phyloP scores from a whole-genome alignment of 2,329 filamentous ascomycete genomes.

The Diplodia seriata region DNA sequence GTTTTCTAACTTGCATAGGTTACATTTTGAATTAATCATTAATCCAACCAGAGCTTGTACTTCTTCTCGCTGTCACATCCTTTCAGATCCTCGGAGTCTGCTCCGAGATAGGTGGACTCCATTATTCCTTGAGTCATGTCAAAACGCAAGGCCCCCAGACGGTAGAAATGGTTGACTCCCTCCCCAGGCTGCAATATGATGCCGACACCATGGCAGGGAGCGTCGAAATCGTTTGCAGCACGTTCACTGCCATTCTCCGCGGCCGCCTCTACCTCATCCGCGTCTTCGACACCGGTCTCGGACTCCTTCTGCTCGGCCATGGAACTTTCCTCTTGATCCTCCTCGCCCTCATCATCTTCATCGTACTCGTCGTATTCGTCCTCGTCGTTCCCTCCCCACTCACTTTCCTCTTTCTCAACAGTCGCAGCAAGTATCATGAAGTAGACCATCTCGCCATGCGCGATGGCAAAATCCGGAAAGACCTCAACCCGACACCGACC shows the following conservation, averaged over 20 bases:
- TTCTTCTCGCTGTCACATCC: not conserved
- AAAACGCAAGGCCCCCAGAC: not conserved
- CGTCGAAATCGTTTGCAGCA: not conserved
- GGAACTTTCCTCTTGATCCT: not conserved
- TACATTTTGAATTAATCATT: not conserved
- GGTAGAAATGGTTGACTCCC: not conserved
- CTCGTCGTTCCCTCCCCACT: not conserved
- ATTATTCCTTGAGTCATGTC: not conserved
- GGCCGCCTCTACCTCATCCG: not conserved
- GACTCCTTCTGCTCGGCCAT: too few relatives aligned
- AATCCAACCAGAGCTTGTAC: not conserved
- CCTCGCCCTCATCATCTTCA: not conserved
- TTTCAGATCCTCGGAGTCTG: not conserved
- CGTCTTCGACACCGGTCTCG: not conserved
- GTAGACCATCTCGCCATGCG: not conserved
- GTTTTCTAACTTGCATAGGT: not conserved
- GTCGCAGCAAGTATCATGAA: not conserved
- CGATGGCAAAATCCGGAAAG: not conserved
- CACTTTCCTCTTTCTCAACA: not conserved
- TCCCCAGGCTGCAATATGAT: not conserved
- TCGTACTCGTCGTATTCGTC: not conserved
- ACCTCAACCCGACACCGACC: not conserved
- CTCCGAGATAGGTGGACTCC: not conserved
- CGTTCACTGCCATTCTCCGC: not conserved
- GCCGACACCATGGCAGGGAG: not conserved